phyloP scores from a whole-genome alignment of 2,329 filamentous ascomycete species.

The Trichoderma sp. region DNA sequence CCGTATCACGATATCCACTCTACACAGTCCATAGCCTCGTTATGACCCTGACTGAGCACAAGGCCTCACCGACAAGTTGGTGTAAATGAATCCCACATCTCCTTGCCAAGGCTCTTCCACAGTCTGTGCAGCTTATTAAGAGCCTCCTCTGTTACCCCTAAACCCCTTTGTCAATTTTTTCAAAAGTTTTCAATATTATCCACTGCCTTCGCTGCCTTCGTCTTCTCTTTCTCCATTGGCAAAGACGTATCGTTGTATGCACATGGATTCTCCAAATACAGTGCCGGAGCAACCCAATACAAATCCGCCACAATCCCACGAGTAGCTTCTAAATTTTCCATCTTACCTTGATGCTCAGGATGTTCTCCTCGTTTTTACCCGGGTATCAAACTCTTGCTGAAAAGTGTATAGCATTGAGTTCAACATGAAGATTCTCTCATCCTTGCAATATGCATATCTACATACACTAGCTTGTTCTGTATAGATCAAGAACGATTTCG shows the following conservation, averaged over 20 bases:
- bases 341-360: not conserved
- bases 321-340: not conserved
- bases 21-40: not conserved
- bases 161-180: not conserved
- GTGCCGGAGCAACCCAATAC: not conserved
- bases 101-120: not conserved
- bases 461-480: not conserved
- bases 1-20: not conserved
- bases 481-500: not conserved
- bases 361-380: not conserved
- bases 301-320: not conserved
- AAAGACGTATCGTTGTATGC: not conserved
- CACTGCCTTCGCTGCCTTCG: not conserved
- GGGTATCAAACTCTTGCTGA: not conserved
- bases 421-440: not conserved
- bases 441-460: not conserved
- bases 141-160: not conserved
- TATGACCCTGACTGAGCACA: not conserved
- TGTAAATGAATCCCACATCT: not conserved
- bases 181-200: not conserved
- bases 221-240: not conserved
- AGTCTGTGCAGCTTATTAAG: not conserved
- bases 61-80: not conserved
- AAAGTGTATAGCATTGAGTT: not conserved
- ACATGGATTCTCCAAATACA: not conserved